phyloP scores from a whole-genome alignment of 331 rosid genomes.

The Arachis monticola region DNA sequence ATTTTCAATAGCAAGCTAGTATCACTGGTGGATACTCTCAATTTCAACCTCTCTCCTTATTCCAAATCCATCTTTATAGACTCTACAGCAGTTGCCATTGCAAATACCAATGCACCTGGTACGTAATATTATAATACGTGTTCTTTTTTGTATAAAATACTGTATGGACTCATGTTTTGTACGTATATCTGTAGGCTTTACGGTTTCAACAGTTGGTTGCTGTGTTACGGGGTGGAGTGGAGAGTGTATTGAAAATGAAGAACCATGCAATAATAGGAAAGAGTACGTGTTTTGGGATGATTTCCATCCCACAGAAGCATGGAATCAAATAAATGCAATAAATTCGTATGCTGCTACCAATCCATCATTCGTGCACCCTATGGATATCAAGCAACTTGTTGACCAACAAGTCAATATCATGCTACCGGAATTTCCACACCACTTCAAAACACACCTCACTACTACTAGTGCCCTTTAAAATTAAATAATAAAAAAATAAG shows the following conservation, averaged over 20 bases:
- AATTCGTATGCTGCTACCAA: constrained; percentile 30
- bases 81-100: background rate
- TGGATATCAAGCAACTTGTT: constrained; percentile 46
- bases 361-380: constrained; percentile 41
- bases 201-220: constrained; percentile 34
- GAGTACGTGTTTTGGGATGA: constrained; percentile 54
- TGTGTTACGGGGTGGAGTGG: constrained; percentile 37
- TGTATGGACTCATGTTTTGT: no score
- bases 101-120: background rate
- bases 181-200: constrained; percentile 29
- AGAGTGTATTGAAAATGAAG: constrained; percentile 37
- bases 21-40: constrained; percentile 50
- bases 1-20: constrained; percentile 49
- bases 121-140: background rate
- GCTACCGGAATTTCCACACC: constrained; percentile 8
- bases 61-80: constrained; percentile 56
- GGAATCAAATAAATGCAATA: constrained; percentile 38
- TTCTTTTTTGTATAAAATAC: no score
- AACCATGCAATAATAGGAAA: constrained; percentile 51
- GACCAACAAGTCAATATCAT: background rate
- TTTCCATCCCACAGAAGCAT: constrained; percentile 48
- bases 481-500: background rate
- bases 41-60: constrained; percentile 21
- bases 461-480: background rate
- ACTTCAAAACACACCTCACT: constrained; percentile 1